Base-by-base conservation (phyloP, 2,329 filamentous ascomycete genomes). In the Penicillium concentricum region DNA sequence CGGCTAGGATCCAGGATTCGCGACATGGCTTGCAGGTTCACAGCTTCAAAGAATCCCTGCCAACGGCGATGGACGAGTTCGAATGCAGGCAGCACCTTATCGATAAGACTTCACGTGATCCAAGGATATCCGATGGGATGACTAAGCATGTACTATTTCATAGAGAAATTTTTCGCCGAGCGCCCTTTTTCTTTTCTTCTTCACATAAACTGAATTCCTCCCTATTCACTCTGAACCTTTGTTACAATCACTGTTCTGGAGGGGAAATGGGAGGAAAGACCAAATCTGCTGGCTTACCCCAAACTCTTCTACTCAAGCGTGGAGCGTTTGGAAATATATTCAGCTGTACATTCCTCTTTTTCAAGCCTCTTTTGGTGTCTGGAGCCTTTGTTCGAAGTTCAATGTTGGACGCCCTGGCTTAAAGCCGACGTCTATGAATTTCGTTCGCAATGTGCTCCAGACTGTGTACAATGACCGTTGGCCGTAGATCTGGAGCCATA, bases 361-460 rank as follows among this genome's bases (percentile, higher is more conserved):
- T 22, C 28, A 32, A 45, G 22, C 9, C 15, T 51, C 16, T 26
- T 24, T 34, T n/a, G 26, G 38, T n/a, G 12, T 18, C 18, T 34
- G n/a, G 9, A 34, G 10, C 28, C 10, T 24, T 12, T 18, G 1
- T 12, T 22, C 5, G 16, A 18, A 15, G 5, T 18, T 35, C 16
- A 15, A 32, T 26, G 5, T 26, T 32, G 20, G 15, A 34, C 8
- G 16, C 4, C 37, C 12, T 13, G 18, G 18, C n/a, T 48, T 12
- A 30, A 41, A 34, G 5, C 24, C 42, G 43, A 59, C 63, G 59
- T 15, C 66, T 63, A 51, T 69, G 62, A 13, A 76, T 67, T 42
- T 65, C 68, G 15, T 72, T 69, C 0, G 86, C 75, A 3, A 86
- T 84, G 59, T 87, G 79, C 55, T 85, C 82, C 28, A 90, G 77